Conservation (phyloP, 768 basidiomycete genomes). For the Chalciporus piperatus region DNA sequence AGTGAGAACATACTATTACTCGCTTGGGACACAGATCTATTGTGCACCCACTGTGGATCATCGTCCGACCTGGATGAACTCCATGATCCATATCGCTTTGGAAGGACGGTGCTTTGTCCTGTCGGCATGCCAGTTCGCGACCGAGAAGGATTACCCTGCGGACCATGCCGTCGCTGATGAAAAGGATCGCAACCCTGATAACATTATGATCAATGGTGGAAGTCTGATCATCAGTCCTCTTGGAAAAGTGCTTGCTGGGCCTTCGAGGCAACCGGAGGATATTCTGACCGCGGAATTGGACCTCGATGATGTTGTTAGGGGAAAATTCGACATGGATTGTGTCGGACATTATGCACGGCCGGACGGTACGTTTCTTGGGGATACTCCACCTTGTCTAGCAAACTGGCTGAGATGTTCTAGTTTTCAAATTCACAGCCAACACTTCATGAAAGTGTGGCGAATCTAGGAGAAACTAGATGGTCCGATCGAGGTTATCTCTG, state of each 20-base stretch:
- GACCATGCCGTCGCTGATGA: slow-evolving; percentile 43
- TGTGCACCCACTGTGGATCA: slow-evolving; percentile 67
- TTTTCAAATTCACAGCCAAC: slow-evolving; percentile 26
- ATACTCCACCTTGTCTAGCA: neutral
- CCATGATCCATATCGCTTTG: slow-evolving; percentile 62
- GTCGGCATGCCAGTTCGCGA: slow-evolving; percentile 57
- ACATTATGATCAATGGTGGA: slow-evolving; percentile 60
- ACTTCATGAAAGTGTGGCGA: neutral
- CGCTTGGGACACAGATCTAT: slow-evolving; percentile 56
- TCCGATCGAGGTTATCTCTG: neutral
- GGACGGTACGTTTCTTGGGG: slow-evolving; percentile 41
- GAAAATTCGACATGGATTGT: slow-evolving; percentile 61
- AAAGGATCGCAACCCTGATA: slow-evolving; percentile 39
- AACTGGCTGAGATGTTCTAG: slow-evolving; percentile 16
- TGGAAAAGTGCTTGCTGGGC: slow-evolving; percentile 58
- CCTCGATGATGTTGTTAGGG: slow-evolving; percentile 52
- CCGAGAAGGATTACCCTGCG: slow-evolving; percentile 51
- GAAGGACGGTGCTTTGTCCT: slow-evolving; percentile 72
- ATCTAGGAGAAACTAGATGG: neutral
- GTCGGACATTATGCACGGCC: slow-evolving; percentile 61
- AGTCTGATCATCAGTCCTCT: slow-evolving; percentile 59
- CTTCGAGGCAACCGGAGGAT: slow-evolving; percentile 50
- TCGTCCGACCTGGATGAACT: slow-evolving; percentile 51
- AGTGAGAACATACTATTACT: slow-evolving; percentile 62
- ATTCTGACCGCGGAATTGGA: slow-evolving; percentile 57